phyloP scores from a whole-genome alignment of 768 basidiomycete genomes.

The Trametes gibbosa region DNA sequence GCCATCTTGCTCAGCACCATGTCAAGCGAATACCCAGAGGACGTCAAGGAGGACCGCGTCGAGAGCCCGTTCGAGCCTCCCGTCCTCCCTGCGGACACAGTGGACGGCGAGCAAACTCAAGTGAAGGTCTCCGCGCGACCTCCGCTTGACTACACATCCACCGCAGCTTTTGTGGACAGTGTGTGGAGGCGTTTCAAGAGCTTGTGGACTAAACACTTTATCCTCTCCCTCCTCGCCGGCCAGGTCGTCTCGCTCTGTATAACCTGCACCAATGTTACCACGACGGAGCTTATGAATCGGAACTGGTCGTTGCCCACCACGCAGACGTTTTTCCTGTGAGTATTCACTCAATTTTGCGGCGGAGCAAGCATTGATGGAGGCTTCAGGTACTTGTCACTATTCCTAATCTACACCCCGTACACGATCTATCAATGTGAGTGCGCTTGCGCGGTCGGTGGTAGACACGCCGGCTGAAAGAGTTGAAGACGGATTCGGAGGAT shows the following conservation, averaged over 20 bases:
- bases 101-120: neutral
- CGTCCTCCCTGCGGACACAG: neutral
- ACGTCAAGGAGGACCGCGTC: conserved; percentile 5
- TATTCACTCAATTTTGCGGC: conserved; percentile 13
- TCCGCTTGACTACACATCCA: conserved; percentile 65
- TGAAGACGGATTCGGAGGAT: conserved; percentile 80
- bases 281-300: conserved; percentile 67
- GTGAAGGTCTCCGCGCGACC: conserved; percentile 39
- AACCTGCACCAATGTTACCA: conserved; percentile 85
- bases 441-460: neutral
- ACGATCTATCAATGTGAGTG: conserved; percentile 81
- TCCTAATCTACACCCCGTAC: conserved; percentile 78
- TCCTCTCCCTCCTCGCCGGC: conserved; percentile 68
- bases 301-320: conserved; percentile 78
- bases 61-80: conserved; percentile 1
- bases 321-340: conserved; percentile 81
- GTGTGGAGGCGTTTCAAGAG: conserved; percentile 62
- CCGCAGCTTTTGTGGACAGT: conserved; percentile 49
- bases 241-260: conserved; percentile 87
- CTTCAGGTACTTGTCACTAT: conserved; percentile 73
- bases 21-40: conserved; percentile 13
- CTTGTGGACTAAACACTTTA: conserved; percentile 75
- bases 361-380: neutral
- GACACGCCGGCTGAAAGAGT: neutral
- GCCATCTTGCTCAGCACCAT: neutral